A percentile compares a stretch with the other conserved stretches of the same genome.
These are phyloP conservation scores for Abrus pulchellus DNA, from an alignment of 306 rosid species.

Conservation along the genomic window DNA sequence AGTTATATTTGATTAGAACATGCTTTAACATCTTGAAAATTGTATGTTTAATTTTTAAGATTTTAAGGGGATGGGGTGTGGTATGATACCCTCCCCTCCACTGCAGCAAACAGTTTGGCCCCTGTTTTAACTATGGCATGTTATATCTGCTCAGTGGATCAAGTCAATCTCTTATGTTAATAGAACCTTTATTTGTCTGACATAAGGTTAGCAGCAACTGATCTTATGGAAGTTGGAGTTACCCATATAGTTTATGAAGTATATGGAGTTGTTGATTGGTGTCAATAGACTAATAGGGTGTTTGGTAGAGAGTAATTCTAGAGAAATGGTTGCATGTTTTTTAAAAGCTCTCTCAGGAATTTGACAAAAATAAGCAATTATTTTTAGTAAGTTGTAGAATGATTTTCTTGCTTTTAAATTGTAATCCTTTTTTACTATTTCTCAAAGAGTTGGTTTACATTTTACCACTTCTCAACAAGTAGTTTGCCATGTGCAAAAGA, in stretches of 20 bases:
- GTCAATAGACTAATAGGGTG: not conserved
- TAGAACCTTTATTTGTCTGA: not conserved
- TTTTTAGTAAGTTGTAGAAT: not conserved
- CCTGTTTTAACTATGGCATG: not conserved
- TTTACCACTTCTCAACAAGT: conserved; percentile 31
- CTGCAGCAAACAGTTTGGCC: not conserved
- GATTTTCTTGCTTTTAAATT: conserved; percentile 14
- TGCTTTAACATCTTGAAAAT: not conserved
- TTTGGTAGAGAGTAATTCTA: no score
- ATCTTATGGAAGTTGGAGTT: conserved; percentile 23
- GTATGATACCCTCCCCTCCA: not conserved
- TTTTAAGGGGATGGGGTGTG: not conserved
- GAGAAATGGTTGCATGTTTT: no score
- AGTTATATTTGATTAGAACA: not conserved
- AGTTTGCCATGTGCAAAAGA: not conserved
- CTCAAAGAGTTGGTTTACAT: conserved; percentile 9
- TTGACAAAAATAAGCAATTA: no score
- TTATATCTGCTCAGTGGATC: conserved; percentile 6
- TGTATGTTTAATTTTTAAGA: not conserved
- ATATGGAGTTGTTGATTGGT: not conserved
- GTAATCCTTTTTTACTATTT: conserved; percentile 4
- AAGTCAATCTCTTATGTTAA: conserved; percentile 4
- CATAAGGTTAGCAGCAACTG: not conserved
- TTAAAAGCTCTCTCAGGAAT: no score
- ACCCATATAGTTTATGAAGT: not conserved